Evolutionary conservation across 2,329 filamentous ascomycete species (phyloP).

Genomic region (Nemania sp.): DNA sequence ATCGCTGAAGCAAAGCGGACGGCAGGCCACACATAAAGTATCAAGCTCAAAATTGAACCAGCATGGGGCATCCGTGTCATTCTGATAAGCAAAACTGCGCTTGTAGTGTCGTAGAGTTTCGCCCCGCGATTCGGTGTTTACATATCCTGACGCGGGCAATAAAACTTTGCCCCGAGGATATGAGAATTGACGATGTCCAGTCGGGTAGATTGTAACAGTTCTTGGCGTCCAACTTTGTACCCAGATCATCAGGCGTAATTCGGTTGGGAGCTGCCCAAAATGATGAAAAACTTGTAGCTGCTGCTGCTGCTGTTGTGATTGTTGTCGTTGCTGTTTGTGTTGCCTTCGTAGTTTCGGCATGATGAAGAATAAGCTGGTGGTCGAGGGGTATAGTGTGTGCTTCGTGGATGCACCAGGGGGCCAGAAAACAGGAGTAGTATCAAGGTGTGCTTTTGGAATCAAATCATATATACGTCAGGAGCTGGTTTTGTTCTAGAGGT

Average conservation of each 20-base stretch:
- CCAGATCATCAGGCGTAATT: constrained; percentile 8
- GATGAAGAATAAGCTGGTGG: neutral
- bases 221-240: neutral
- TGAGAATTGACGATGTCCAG: neutral
- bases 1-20: neutral
- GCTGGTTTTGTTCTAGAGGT: too few species aligned
- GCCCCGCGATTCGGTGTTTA: constrained; percentile 7
- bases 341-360: neutral
- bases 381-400: too few species aligned
- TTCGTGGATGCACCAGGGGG: too few species aligned
- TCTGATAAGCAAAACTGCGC: neutral
- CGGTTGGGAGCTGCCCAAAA: constrained; percentile 6
- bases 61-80: neutral
- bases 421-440: too few species aligned
- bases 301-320: neutral
- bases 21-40: neutral
- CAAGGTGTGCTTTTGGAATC: too few species aligned
- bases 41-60: constrained; percentile 15
- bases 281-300: neutral
- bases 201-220: neutral
- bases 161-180: neutral
- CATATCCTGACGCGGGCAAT: constrained; percentile 8
- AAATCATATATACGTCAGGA: too few species aligned
- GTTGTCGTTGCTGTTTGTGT: neutral
- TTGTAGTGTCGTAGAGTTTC: constrained; percentile 14